Evolutionary conservation across 2,329 filamentous ascomycete species (phyloP).

Genomic region (Pestalotiopsis sp.): DNA sequence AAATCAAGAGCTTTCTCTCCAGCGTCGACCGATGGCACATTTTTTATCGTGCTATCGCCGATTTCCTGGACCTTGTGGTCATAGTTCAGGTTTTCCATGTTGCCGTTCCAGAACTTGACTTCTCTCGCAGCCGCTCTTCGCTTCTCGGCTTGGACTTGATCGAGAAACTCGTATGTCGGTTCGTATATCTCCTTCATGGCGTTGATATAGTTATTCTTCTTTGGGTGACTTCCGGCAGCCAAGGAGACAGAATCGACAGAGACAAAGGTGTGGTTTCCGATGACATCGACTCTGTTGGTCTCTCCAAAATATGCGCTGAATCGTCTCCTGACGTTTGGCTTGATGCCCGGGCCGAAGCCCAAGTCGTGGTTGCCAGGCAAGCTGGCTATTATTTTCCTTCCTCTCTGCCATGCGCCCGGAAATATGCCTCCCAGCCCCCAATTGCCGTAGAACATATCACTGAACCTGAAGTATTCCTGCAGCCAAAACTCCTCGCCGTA

Average conservation of each 20-base stretch:
- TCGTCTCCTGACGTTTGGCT: conserved; percentile 76
- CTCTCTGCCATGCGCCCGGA: conserved; percentile 61
- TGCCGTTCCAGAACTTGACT: conserved; percentile 65
- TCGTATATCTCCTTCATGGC: conserved; percentile 69
- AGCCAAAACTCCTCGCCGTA: conserved; percentile 87
- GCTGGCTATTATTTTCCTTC: conserved; percentile 79
- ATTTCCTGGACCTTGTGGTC: conserved; percentile 63
- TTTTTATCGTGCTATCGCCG: conserved; percentile 45
- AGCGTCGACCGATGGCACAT: conserved; percentile 41
- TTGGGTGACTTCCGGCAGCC: conserved; percentile 66
- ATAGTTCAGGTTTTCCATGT: conserved; percentile 57
- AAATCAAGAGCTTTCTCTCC: conserved; percentile 61
- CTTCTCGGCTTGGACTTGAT: conserved; percentile 66
- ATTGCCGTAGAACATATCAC: conserved; percentile 77
- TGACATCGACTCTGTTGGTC: conserved; percentile 85
- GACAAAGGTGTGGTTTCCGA: conserved; percentile 95
- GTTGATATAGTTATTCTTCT: conserved; percentile 44
- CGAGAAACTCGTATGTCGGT: conserved; percentile 76
- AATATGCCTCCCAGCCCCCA: conserved; percentile 62
- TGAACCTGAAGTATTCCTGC: conserved; percentile 82
- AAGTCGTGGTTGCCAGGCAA: conserved; percentile 95
- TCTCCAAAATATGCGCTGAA: conserved; percentile 91
- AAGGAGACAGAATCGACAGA: conserved; percentile 88
- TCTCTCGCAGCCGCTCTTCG: conserved; percentile 70
- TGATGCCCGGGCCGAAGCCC: conserved; percentile 85